Evolutionary conservation across 2,329 filamentous ascomycete genomes (phyloP).

Genomic region (Colletotrichum siamense): DNA sequence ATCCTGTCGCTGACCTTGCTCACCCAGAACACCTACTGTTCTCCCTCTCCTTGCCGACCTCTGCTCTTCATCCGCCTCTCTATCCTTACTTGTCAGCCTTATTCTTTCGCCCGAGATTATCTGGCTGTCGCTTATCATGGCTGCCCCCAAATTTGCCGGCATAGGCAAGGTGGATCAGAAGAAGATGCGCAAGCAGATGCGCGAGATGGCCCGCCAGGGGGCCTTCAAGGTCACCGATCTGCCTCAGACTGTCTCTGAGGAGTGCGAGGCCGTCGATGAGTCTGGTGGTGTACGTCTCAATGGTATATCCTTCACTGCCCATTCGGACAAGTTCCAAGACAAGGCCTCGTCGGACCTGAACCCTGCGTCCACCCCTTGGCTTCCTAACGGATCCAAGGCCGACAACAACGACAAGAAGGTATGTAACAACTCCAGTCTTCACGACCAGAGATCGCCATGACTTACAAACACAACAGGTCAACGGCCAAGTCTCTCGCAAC

Average conservation of each 20-base stretch:
- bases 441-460: not conserved
- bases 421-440: not conserved
- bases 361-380: conserved; percentile 15
- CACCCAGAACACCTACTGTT: not conserved
- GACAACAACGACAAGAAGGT: not conserved
- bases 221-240: not conserved
- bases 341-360: conserved; percentile 8
- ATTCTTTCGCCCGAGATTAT: not conserved
- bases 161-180: not conserved
- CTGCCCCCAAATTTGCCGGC: not conserved
- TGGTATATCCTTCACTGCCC: not conserved
- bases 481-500: not conserved
- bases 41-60: not conserved
- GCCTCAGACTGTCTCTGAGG: not conserved
- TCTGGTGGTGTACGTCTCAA: conserved; percentile 13
- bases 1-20: not conserved
- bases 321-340: not conserved
- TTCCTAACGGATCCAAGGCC: not conserved
- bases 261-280: conserved; percentile 1
- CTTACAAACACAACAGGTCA: not conserved
- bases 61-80: not conserved
- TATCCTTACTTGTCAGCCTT: not conserved
- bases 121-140: not conserved
- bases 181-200: not conserved
- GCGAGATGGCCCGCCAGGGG: not conserved